A percentile compares a stretch with the other conserved stretches of the same genome.
These are phyloP conservation scores for Aurifilum marmelostoma DNA, from an alignment of 2,329 filamentous ascomycete species.

Conservation along the genomic window DNA sequence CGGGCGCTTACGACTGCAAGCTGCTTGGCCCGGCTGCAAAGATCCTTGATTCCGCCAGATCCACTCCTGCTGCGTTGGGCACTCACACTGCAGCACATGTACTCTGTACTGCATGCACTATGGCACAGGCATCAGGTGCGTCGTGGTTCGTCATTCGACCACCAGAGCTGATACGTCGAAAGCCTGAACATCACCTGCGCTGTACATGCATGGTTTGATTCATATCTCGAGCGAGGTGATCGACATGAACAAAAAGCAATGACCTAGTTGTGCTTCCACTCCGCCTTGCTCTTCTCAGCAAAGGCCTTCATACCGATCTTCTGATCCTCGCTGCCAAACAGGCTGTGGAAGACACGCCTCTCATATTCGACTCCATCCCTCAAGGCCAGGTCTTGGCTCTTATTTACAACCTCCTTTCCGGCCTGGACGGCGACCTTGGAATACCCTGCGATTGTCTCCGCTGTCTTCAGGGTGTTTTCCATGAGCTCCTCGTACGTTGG, in stretches of 20 bases:
- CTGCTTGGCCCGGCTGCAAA: conserved; percentile 24
- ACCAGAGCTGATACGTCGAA: not conserved
- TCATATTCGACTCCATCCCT: conserved; percentile 94
- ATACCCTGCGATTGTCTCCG: conserved; percentile 86
- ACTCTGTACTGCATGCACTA: not conserved
- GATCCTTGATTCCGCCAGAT: conserved; percentile 18
- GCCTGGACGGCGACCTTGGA: conserved; percentile 86
- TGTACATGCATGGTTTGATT: not conserved
- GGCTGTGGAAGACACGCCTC: conserved; percentile 84
- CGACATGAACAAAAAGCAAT: not conserved
- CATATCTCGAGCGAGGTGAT: conserved; percentile 2
- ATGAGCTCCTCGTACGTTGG: conserved; percentile 80
- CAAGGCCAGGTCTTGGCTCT: conserved; percentile 89
- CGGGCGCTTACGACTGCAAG: conserved; percentile 27
- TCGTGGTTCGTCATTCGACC: conserved; percentile 8
- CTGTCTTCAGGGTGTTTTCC: conserved; percentile 78
- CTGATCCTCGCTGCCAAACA: conserved; percentile 95
- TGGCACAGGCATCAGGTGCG: conserved; percentile 14
- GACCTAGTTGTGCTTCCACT: conserved; percentile 81
- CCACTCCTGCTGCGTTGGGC: conserved; percentile 15
- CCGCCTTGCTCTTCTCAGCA: conserved; percentile 88
- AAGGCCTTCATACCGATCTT: conserved; percentile 98
- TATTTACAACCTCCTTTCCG: conserved; percentile 98
- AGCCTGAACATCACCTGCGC: not conserved
- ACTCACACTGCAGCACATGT: conserved; percentile 22